These are phyloP conservation scores for Zasmidium angulare DNA, from an alignment of 2,329 filamentous ascomycete species.

Conservation along the genomic window DNA sequence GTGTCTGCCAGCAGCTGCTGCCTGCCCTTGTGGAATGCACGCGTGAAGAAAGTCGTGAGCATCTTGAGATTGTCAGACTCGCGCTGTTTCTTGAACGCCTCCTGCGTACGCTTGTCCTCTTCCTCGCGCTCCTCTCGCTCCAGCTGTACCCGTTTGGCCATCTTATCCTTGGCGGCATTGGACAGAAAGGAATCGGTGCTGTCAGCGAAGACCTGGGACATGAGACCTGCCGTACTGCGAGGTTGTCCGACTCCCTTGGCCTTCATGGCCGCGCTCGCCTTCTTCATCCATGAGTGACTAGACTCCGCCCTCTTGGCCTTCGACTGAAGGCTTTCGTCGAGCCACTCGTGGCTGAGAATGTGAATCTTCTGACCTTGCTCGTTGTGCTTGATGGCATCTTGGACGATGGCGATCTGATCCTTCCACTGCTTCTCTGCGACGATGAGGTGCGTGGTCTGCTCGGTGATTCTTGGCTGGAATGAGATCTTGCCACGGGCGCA, in stretches of 20 bases:
- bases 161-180: constrained; percentile 36
- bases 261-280: constrained; percentile 34
- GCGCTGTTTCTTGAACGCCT: constrained; percentile 17
- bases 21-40: constrained; percentile 27
- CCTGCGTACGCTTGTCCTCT: constrained; percentile 25
- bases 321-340: constrained; percentile 49
- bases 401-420: constrained; percentile 8
- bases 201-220: constrained; percentile 38
- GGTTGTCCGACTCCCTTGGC: constrained; percentile 26
- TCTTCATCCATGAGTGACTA: constrained; percentile 34
- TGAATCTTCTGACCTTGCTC: constrained; percentile 22
- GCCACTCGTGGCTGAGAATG: constrained; percentile 46
- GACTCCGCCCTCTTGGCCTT: constrained; percentile 34
- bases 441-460: constrained; percentile 70
- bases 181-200: constrained; percentile 27
- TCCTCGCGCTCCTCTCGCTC: constrained; percentile 35
- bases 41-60: constrained; percentile 23
- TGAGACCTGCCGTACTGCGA: constrained; percentile 17
- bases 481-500: constrained; percentile 61
- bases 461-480: constrained; percentile 52
- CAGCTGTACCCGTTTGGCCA: constrained; percentile 9
- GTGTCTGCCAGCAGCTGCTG: constrained; percentile 47
- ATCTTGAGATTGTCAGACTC: constrained; percentile 3
- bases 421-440: constrained; percentile 61
- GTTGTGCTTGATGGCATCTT: constrained; percentile 14